Evolutionary conservation across 257 asterid species (phyloP).

Genomic region (Solanum dulcamara): DNA sequence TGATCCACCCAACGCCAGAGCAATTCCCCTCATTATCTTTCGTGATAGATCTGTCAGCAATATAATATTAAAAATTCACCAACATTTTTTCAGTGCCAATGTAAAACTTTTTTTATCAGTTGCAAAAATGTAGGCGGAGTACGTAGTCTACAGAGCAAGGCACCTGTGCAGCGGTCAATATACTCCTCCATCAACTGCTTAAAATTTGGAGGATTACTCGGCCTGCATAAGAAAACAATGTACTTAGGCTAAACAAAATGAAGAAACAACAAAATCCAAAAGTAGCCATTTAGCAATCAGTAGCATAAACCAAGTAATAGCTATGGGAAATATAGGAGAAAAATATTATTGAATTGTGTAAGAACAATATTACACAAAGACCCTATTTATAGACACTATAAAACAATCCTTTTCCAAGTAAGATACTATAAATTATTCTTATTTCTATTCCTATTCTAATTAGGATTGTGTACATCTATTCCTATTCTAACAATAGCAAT

Average conservation of each 20-base stretch:
- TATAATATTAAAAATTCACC: neutral
- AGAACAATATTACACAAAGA: too few relatives aligned
- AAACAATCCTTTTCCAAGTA: too few relatives aligned
- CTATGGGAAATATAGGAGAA: too few relatives aligned
- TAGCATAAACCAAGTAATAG: neutral
- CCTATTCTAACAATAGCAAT: neutral
- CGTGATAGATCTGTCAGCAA: conserved; percentile 54
- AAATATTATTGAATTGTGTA: too few relatives aligned
- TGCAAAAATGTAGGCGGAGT: neutral
- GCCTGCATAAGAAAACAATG: conserved; percentile 39
- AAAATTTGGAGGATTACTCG: conserved; percentile 53
- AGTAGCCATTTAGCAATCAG: neutral
- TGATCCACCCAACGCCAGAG: conserved; percentile 52
- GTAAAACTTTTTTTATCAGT: neutral
- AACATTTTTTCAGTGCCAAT: neutral
- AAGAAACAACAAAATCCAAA: neutral
- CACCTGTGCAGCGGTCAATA: conserved; percentile 73
- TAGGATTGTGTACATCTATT: too few relatives aligned
- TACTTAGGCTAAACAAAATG: neutral
- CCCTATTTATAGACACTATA: too few relatives aligned
- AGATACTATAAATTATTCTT: too few relatives aligned
- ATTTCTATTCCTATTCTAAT: too few relatives aligned
- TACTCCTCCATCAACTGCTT: conserved; percentile 58
- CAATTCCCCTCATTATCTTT: conserved; percentile 87
- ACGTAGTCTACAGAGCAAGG: neutral